phyloP scores from a whole-genome alignment of 2,329 filamentous ascomycete genomes.

The Phialocephala sp. region DNA sequence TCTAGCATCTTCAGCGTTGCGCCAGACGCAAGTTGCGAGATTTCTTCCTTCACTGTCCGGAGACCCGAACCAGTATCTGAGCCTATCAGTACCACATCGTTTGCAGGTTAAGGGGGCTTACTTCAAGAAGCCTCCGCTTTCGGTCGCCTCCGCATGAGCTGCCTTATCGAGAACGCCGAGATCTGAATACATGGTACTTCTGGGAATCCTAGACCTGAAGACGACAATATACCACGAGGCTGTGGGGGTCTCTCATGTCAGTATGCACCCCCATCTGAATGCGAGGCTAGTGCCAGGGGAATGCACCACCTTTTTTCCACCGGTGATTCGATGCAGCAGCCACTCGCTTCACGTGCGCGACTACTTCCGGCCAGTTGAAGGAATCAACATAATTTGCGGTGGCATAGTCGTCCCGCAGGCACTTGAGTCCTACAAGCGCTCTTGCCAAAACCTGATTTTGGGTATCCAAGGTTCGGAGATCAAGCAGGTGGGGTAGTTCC shows the following conservation, averaged over 20 bases:
- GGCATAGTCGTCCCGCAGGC: slow-evolving; percentile 73
- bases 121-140: slow-evolving; percentile 83
- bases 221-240: slow-evolving; percentile 80
- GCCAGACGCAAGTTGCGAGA: slow-evolving; percentile 79
- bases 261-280: background rate
- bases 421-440: slow-evolving; percentile 69
- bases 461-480: slow-evolving; percentile 68
- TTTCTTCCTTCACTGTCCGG: slow-evolving; percentile 75
- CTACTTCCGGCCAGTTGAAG: slow-evolving; percentile 77
- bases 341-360: slow-evolving; percentile 62
- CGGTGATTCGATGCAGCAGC: slow-evolving; percentile 50
- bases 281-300: background rate
- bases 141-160: slow-evolving; percentile 80
- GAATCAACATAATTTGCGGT: slow-evolving; percentile 73
- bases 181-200: slow-evolving; percentile 68
- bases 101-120: slow-evolving; percentile 43
- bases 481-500: slow-evolving; percentile 71
- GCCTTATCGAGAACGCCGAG: slow-evolving; percentile 77
- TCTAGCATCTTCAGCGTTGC: slow-evolving; percentile 62
- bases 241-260: background rate
- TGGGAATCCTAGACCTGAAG: slow-evolving; percentile 77
- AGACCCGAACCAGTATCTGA: slow-evolving; percentile 84
- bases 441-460: slow-evolving; percentile 73
- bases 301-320: slow-evolving; percentile 54
- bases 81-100: slow-evolving; percentile 5